A percentile compares a stretch with the other conserved stretches of the same genome.
Conservation (phyloP, 352 stramenopile species). For the Phytophthora sojae region DNA sequence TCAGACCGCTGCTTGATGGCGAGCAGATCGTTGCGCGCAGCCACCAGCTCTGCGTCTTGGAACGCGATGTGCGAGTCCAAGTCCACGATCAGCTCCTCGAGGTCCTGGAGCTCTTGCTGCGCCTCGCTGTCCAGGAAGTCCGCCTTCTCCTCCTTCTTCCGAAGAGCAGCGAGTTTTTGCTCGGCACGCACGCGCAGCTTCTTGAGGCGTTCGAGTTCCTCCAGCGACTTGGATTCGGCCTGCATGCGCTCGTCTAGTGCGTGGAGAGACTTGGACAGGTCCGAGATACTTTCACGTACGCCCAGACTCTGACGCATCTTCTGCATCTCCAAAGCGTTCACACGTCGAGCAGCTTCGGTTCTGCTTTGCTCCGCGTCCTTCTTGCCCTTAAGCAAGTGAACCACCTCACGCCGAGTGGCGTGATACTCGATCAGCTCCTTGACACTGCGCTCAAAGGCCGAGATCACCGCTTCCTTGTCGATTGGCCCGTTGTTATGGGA, state of each 20-base stretch:
- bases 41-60: slow-evolving; percentile 72
- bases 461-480: slow-evolving; percentile 22
- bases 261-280: slow-evolving; percentile 68
- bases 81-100: slow-evolving; percentile 83
- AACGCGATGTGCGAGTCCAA: slow-evolving; percentile 85
- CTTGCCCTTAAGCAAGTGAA: slow-evolving; percentile 73
- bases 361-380: slow-evolving; percentile 66
- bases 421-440: slow-evolving; percentile 68
- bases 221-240: slow-evolving; percentile 57
- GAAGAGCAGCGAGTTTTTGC: slow-evolving; percentile 60
- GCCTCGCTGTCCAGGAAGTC: slow-evolving; percentile 69
- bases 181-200: slow-evolving; percentile 77
- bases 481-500: slow-evolving; percentile 7
- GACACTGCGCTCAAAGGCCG: slow-evolving; percentile 63
- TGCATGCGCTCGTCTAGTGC: slow-evolving; percentile 74
- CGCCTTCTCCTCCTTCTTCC: slow-evolving; percentile 53
- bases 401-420: slow-evolving; percentile 60
- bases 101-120: slow-evolving; percentile 72
- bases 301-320: slow-evolving; percentile 80
- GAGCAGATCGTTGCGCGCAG: slow-evolving; percentile 61
- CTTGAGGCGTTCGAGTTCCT: slow-evolving; percentile 74
- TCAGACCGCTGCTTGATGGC: slow-evolving; percentile 54
- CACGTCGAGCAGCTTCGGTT: slow-evolving; percentile 56
- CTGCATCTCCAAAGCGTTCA: slow-evolving; percentile 85
- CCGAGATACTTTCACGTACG: slow-evolving; percentile 78